phyloP scores from a whole-genome alignment of 768 basidiomycete species.

The Rhizopogon rudus region DNA sequence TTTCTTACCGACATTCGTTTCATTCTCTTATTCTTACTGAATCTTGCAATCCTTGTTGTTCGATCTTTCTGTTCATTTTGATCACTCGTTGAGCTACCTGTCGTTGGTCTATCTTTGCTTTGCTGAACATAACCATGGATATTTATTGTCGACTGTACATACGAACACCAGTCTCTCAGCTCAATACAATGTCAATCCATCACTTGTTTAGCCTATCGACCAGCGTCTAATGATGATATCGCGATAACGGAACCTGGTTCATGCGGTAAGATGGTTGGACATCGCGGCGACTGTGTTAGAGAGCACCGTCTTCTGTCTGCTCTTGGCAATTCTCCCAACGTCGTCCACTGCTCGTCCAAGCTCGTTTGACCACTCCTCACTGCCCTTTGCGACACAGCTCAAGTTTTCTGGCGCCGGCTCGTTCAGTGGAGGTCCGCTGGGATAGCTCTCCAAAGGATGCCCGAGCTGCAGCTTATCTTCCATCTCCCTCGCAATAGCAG shows the following conservation, averaged over 20 bases:
- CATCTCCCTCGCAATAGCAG: conserved; percentile 73
- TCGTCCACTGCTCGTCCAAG: conserved; percentile 68
- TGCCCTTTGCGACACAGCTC: conserved; percentile 29
- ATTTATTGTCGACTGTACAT: background rate
- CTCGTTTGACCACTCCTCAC: conserved; percentile 59
- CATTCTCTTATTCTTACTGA: background rate
- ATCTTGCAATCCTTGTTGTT: background rate
- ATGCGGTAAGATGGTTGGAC: too few relatives aligned
- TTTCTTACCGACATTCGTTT: conserved; percentile 4
- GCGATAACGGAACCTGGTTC: too few relatives aligned
- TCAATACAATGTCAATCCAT: background rate
- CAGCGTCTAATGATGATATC: too few relatives aligned
- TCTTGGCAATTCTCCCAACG: conserved; percentile 73
- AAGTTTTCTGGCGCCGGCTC: conserved; percentile 36
- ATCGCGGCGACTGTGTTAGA: too few relatives aligned
- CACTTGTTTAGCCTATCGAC: background rate
- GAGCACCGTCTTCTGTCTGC: conserved; percentile 40
- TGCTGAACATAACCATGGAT: background rate
- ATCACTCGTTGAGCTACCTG: background rate
- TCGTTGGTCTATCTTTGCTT: background rate
- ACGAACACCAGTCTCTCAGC: background rate
- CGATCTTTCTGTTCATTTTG: background rate
- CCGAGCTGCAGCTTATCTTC: conserved; percentile 55
- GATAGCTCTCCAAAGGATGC: conserved; percentile 38
- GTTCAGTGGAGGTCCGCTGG: conserved; percentile 22